A percentile compares a stretch with the other conserved stretches of the same genome.
phyloP scores from a whole-genome alignment of 2,329 filamentous ascomycete genomes.

The Curvularia hawaiiensis region DNA sequence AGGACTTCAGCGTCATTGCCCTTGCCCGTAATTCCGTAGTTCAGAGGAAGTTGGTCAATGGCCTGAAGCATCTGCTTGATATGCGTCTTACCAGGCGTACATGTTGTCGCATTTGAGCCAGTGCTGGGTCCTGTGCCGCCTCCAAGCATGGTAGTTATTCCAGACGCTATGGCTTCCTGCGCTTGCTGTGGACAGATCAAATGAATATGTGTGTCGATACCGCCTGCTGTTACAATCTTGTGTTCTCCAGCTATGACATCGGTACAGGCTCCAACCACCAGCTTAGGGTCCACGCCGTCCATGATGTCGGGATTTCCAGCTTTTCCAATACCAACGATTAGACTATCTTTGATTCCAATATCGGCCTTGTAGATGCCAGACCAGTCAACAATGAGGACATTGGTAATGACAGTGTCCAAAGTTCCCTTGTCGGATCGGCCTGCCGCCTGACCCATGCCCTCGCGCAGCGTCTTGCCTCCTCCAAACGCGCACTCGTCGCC shows the following conservation, averaged over 20 bases:
- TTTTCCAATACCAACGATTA: constrained; percentile 90
- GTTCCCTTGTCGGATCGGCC: constrained; percentile 73
- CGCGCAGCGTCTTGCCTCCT: constrained; percentile 88
- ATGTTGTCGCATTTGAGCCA: constrained; percentile 89
- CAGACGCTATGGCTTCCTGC: constrained; percentile 79
- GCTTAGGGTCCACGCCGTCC: constrained; percentile 77
- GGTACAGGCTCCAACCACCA: constrained; percentile 86
- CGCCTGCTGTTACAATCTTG: constrained; percentile 89
- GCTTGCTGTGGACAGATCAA: constrained; percentile 95
- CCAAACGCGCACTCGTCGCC: constrained; percentile 97
- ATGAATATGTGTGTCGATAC: constrained; percentile 89
- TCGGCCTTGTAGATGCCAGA: constrained; percentile 95
- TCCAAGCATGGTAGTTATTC: constrained; percentile 88
- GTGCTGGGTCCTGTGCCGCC: constrained; percentile 93
- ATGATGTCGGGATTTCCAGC: constrained; percentile 97
- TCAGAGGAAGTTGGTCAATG: constrained; percentile 79
- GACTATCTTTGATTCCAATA: constrained; percentile 86
- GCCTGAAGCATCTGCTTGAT: constrained; percentile 91
- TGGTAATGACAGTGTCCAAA: constrained; percentile 85
- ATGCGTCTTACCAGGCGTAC: constrained; percentile 83
- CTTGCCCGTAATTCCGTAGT: constrained; percentile 90
- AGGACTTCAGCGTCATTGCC: constrained; percentile 79
- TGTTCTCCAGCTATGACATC: constrained; percentile 91
- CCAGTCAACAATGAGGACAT: constrained; percentile 89
- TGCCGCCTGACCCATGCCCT: constrained; percentile 93